A percentile compares a stretch with the other conserved stretches of the same genome.
Evolutionary conservation across 2,329 filamentous ascomycete species (phyloP).

Genomic region (Pezicula neosporulosa): DNA sequence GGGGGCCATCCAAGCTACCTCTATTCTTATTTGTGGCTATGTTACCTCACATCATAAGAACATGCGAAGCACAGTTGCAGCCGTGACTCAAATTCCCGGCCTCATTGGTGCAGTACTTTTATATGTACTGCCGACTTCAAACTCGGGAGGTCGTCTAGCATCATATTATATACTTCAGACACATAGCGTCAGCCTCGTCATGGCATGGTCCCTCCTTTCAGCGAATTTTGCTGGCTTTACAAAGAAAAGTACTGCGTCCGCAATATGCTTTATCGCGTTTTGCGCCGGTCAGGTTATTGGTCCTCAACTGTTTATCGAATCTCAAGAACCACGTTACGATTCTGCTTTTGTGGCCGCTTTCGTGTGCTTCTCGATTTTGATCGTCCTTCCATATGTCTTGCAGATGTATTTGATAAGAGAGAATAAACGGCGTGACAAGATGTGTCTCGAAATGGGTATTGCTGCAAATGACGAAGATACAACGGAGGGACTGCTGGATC

Average conservation of each 20-base stretch:
- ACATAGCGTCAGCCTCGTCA: background rate
- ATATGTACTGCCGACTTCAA: background rate
- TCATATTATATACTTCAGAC: background rate
- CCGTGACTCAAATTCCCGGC: background rate
- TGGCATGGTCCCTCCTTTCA: constrained; percentile 39
- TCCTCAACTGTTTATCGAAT: constrained; percentile 1
- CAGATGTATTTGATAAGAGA: background rate
- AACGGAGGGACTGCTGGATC: background rate
- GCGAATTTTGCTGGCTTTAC: constrained; percentile 69
- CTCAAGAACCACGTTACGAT: background rate
- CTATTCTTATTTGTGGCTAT: constrained; percentile 37
- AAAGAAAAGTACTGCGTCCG: constrained; percentile 71
- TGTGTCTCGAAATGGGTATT: background rate
- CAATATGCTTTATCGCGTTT: constrained; percentile 68
- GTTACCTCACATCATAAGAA: constrained; percentile 52
- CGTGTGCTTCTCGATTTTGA: background rate
- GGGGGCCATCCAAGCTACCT: background rate
- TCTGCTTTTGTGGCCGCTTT: background rate
- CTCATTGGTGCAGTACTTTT: background rate
- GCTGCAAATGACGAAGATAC: background rate
- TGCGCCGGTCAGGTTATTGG: constrained; percentile 66
- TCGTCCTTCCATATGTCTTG: background rate
- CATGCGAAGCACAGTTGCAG: background rate
- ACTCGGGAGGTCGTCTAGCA: background rate
- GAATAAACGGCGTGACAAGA: background rate